These are phyloP conservation scores for Ascochyta koolunga DNA, from an alignment of 2,329 filamentous ascomycete species.

Conservation along the genomic window DNA sequence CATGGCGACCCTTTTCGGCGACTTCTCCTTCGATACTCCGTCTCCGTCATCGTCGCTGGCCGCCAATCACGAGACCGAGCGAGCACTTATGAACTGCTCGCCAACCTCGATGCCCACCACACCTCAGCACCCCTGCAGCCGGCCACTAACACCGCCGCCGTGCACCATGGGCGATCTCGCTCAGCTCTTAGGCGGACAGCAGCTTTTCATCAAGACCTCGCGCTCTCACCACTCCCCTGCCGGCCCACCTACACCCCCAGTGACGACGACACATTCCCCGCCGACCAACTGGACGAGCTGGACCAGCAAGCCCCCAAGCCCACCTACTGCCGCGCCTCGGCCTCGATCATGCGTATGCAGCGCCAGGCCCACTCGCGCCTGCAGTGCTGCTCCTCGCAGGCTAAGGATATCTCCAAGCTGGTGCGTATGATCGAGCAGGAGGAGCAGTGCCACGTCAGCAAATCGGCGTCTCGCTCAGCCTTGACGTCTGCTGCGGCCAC, in stretches of 20 bases:
- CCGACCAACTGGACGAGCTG: constrained; percentile 7
- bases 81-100: constrained; percentile 41
- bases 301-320: constrained; percentile 19
- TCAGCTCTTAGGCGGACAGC: constrained; percentile 42
- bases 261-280: constrained; percentile 28
- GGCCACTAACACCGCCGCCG: constrained; percentile 37
- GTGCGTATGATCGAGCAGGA: constrained; percentile 51
- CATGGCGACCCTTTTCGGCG: constrained; percentile 41
- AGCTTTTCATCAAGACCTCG: constrained; percentile 34
- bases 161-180: constrained; percentile 47
- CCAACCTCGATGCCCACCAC: constrained; percentile 35
- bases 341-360: constrained; percentile 47
- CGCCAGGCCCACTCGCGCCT: constrained; percentile 50
- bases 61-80: constrained; percentile 36
- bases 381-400: constrained; percentile 49
- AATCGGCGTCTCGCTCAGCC: constrained; percentile 15
- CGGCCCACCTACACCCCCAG: constrained; percentile 35
- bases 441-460: constrained; percentile 50
- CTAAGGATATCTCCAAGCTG: constrained; percentile 50
- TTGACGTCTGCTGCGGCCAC: constrained; percentile 14
- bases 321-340: constrained; percentile 41
- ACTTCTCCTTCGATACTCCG: constrained; percentile 48
- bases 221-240: constrained; percentile 7
- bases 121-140: constrained; percentile 10
- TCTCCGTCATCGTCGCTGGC: constrained; percentile 31